Percentiles rank a stretch among this genome's conserved stretches.
Conservation (phyloP, 208 protist species). For the Trypanosoma boissoni region DNA sequence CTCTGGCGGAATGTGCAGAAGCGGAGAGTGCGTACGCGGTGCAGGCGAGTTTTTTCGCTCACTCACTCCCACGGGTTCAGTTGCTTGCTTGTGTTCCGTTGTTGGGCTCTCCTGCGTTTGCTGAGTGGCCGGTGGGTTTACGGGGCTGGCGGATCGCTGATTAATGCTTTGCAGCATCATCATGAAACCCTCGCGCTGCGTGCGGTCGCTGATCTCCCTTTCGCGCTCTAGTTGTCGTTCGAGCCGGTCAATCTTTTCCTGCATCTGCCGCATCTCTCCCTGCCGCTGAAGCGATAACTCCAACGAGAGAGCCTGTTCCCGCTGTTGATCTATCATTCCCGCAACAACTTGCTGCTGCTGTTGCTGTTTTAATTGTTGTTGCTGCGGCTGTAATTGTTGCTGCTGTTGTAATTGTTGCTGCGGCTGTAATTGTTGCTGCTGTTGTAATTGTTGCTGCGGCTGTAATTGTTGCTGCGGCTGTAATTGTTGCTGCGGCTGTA, state of each 20-base stretch:
- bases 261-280: slow-evolving; percentile 35
- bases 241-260: slow-evolving; percentile 46
- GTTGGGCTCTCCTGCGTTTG: not conserved
- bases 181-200: slow-evolving; percentile 54
- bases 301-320: too few relatives aligned
- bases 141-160: not conserved
- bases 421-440: not conserved
- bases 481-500: not conserved
- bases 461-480: not conserved
- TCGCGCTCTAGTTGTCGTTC: slow-evolving; percentile 50
- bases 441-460: not conserved
- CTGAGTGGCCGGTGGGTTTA: not conserved
- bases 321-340: slow-evolving; percentile 5
- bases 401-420: slow-evolving; percentile 1
- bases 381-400: slow-evolving; percentile 4
- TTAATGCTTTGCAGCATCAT: slow-evolving; percentile 47
- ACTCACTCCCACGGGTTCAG: slow-evolving; percentile 3
- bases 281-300: too few relatives aligned
- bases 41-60: not conserved
- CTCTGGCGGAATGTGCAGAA: slow-evolving; percentile 5
- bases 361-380: slow-evolving; percentile 1
- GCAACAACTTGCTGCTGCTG: slow-evolving; percentile 6
- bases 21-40: not conserved
- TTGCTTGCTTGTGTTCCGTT: not conserved
- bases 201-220: slow-evolving; percentile 44